phyloP scores from a whole-genome alignment of 2,329 filamentous ascomycete genomes.

The Daldinia sp. region DNA sequence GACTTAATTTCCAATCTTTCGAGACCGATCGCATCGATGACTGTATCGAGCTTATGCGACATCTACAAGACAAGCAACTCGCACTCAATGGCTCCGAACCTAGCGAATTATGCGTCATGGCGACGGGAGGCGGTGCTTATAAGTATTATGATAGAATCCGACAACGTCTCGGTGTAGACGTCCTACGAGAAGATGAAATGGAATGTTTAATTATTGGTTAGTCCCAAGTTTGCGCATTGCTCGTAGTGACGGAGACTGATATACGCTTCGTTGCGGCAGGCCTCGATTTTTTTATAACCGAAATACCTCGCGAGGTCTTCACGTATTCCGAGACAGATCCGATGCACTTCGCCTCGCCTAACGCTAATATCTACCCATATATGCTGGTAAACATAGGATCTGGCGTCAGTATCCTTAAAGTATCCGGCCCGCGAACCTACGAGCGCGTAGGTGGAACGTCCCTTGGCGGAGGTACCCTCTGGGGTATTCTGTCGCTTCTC shows the following conservation, averaged over 20 bases:
- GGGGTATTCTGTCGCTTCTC: slow-evolving; percentile 89
- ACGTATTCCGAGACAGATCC: slow-evolving; percentile 91
- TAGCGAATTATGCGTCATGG: slow-evolving; percentile 87
- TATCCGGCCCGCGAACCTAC: slow-evolving; percentile 85
- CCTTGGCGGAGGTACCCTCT: slow-evolving; percentile 94
- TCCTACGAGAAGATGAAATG: slow-evolving; percentile 96
- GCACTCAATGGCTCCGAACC: slow-evolving; percentile 75
- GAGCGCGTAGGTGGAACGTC: slow-evolving; percentile 94
- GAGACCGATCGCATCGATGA: slow-evolving; percentile 95
- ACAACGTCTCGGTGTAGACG: slow-evolving; percentile 83
- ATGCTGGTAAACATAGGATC: slow-evolving; percentile 98
- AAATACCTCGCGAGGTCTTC: slow-evolving; percentile 96
- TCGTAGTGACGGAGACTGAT: slow-evolving; percentile 17
- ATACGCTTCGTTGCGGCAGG: slow-evolving; percentile 59
- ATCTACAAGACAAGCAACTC: slow-evolving; percentile 83
- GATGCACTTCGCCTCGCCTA: slow-evolving; percentile 84
- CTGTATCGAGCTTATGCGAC: slow-evolving; percentile 89
- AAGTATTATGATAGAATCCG: slow-evolving; percentile 95
- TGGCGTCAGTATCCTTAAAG: slow-evolving; percentile 96
- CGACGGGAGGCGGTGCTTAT: slow-evolving; percentile 93
- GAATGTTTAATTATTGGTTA: slow-evolving; percentile 93
- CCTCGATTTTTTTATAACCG: slow-evolving; percentile 98
- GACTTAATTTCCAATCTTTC: slow-evolving; percentile 94
- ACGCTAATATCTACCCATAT: slow-evolving; percentile 90
- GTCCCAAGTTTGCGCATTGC: slow-evolving; percentile 32